Evolutionary conservation across 441 rosid genomes (phyloP), one percentile per base, ranked within the genome.

Genomic region (Populus tomentosa): DNA sequence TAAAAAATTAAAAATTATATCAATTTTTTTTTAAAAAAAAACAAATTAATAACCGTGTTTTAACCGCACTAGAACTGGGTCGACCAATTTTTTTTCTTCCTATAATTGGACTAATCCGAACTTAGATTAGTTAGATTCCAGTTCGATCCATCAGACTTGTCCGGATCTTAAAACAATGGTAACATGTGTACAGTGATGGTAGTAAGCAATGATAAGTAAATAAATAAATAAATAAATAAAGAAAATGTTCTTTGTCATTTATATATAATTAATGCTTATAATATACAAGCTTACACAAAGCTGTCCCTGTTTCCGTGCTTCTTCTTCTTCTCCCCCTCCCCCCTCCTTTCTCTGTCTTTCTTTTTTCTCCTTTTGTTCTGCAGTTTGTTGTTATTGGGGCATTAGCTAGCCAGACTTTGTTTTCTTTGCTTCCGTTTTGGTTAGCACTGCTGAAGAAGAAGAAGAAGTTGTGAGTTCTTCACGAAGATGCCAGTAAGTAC

Each of bases 401-500:
- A 36, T 69, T 81, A 72, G 13, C 64, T 21, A 61, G 26, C 64
- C 64, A 61, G 82, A 73, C 71, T 74, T 76, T 70, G 79, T 70
- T 64, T 73, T 81, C 42, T 73, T 40, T 71, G 79, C 63, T 71
- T 56, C 76, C 24, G 1, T 21, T 18, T 2, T 20, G 14, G 74
- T 73, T 38, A 62, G 73, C 75, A 79, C 70, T 56, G 68, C 83
- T 72, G 42, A n/a, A 67, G 85, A 78, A 30, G 79, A 83, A 79
- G 64, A 76, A 81, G 23, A 59, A 59, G 63, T 61, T 61, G 13
- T 61, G 64, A 61, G 64, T 85, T 78, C 71, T 71, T 61, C 85
- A 92, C 84, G 97, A 91, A 92, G 97, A 90, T 91, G 97, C 97
- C 92, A 92, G 99, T 95, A 95, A 92, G 98, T 95, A 93, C 91